These are phyloP conservation scores for Boletus barrowsii DNA, from an alignment of 768 basidiomycete species.

Conservation along the genomic window DNA sequence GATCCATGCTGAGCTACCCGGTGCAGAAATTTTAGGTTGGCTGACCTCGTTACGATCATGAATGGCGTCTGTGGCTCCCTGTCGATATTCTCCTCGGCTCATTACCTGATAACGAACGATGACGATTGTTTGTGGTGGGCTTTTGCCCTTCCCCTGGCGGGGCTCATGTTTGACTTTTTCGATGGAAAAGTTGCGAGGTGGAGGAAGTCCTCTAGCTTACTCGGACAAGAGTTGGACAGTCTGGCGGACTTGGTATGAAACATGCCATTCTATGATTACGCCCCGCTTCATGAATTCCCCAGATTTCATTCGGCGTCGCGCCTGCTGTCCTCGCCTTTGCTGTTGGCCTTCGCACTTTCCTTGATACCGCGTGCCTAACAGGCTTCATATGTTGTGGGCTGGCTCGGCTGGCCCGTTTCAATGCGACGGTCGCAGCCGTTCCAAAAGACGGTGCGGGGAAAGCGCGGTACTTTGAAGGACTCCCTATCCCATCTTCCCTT, in stretches of 20 bases:
- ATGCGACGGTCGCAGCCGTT: slow-evolving; percentile 93
- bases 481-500: slow-evolving; percentile 93
- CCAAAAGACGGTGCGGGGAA: slow-evolving; percentile 88
- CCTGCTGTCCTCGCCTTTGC: slow-evolving; percentile 91
- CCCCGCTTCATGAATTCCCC: slow-evolving; percentile 5
- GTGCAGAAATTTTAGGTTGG: slow-evolving; percentile 90
- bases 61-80: slow-evolving; percentile 98
- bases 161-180: slow-evolving; percentile 95
- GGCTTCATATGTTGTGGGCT: slow-evolving; percentile 95
- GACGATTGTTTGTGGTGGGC: slow-evolving; percentile 81
- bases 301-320: slow-evolving; percentile 98
- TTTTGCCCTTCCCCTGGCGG: slow-evolving; percentile 84
- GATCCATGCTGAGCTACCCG: slow-evolving; percentile 17
- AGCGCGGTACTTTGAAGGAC: slow-evolving; percentile 92
- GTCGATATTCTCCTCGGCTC: slow-evolving; percentile 90
- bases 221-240: slow-evolving; percentile 97
- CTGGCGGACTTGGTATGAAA: slow-evolving; percentile 81
- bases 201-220: slow-evolving; percentile 92
- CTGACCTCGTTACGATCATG: slow-evolving; percentile 97
- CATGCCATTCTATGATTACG: slow-evolving; percentile 1
- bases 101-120: slow-evolving; percentile 80
- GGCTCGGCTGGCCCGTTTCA: slow-evolving; percentile 95
- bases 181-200: slow-evolving; percentile 98
- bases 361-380: slow-evolving; percentile 84
- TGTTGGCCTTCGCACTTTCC: slow-evolving; percentile 85